These are phyloP conservation scores for Colletotrichum cuscutae DNA, from an alignment of 2,329 filamentous ascomycete genomes.

Conservation along the genomic window DNA sequence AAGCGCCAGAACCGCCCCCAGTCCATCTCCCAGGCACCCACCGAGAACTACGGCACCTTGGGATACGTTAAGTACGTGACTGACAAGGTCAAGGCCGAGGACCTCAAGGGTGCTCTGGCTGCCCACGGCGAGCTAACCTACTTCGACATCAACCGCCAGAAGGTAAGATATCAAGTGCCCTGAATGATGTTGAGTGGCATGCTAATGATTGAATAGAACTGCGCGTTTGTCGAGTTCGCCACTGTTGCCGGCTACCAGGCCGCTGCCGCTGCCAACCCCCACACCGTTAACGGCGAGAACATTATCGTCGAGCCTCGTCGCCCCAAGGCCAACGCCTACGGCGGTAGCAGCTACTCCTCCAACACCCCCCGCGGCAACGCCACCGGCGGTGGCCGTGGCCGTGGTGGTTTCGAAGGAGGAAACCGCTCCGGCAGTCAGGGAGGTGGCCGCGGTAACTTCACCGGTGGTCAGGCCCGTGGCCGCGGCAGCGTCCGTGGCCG, in stretches of 20 bases:
- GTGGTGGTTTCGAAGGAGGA: slow-evolving; percentile 69
- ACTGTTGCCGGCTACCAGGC: slow-evolving; percentile 83
- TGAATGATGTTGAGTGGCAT: slow-evolving; percentile 24
- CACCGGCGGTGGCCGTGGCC: slow-evolving; percentile 67
- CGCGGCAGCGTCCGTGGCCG: slow-evolving; percentile 76
- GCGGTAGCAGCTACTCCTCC: slow-evolving; percentile 71
- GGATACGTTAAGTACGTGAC: slow-evolving; percentile 97
- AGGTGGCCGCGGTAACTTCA: slow-evolving; percentile 74
- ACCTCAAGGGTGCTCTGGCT: slow-evolving; percentile 76
- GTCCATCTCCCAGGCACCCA: slow-evolving; percentile 66
- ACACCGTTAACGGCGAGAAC: slow-evolving; percentile 83
- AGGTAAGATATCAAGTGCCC: slow-evolving; percentile 66
- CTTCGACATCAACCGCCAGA: slow-evolving; percentile 83
- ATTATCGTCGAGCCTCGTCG: slow-evolving; percentile 92
- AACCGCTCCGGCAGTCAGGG: slow-evolving; percentile 64
- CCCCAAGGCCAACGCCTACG: slow-evolving; percentile 76
- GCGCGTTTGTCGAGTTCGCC: slow-evolving; percentile 95
- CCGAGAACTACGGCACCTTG: slow-evolving; percentile 79
- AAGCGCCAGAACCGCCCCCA: slow-evolving; percentile 85
- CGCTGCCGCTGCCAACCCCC: slow-evolving; percentile 85
- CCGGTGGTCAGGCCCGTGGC: slow-evolving; percentile 71
- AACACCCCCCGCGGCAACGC: slow-evolving; percentile 41
- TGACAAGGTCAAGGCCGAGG: slow-evolving; percentile 82
- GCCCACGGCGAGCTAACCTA: slow-evolving; percentile 77
- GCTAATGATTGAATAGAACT: slow-evolving; percentile 72